A percentile compares a stretch with the other conserved stretches of the same genome.
Evolutionary conservation across 176 grass and related monocot genomes (phyloP).

Genomic region (Eragrostis curvula): DNA sequence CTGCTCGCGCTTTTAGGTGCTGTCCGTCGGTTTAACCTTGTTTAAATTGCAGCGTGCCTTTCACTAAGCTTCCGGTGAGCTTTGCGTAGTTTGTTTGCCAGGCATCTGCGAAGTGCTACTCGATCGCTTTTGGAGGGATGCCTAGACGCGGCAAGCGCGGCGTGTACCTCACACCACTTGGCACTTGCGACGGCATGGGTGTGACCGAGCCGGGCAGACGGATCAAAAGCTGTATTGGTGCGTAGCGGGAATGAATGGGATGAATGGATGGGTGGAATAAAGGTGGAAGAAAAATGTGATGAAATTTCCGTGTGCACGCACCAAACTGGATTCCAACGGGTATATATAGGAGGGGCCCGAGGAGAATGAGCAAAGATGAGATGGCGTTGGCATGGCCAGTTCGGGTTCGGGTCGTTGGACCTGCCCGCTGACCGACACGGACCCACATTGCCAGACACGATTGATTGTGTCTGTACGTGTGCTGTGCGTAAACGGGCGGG

Average conservation of each 20-base stretch:
- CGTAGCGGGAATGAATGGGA: no score
- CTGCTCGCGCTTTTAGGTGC: not conserved
- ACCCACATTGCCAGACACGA: not conserved
- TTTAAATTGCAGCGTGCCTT: no score
- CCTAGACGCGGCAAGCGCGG: not conserved
- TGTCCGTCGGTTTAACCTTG: no score
- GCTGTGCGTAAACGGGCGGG: no score
- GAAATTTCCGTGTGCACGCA: not conserved
- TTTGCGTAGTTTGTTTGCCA: not conserved
- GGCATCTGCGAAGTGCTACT: not conserved
- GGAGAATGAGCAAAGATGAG: not conserved
- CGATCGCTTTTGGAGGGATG: not conserved
- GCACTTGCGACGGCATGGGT: not conserved
- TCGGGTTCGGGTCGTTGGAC: not conserved
- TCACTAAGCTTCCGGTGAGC: not conserved
- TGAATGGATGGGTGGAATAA: not conserved
- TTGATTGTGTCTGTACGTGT: no score
- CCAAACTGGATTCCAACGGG: no score
- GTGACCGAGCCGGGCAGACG: not conserved
- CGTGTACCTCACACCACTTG: not conserved
- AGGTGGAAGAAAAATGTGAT: not conserved
- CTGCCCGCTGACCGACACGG: not conserved
- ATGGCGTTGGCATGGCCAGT: not conserved
- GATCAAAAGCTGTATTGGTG: not conserved
- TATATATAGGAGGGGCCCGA: not conserved